These are phyloP conservation scores for Calonectria hawksworthii DNA, from an alignment of 2,329 filamentous ascomycete genomes.

Conservation along the genomic window DNA sequence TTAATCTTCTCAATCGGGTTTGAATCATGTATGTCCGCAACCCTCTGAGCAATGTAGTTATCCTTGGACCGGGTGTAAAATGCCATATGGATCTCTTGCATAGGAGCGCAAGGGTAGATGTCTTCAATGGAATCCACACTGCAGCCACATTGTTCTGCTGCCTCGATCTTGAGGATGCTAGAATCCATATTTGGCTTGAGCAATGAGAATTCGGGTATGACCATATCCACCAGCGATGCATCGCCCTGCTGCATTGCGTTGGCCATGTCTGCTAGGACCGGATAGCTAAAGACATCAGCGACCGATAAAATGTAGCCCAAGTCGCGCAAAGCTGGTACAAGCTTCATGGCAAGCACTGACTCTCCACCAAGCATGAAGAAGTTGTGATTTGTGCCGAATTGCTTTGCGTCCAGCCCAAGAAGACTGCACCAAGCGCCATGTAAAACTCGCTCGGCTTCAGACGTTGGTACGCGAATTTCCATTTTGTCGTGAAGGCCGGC, in stretches of 20 bases:
- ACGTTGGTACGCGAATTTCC: background rate
- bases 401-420: background rate
- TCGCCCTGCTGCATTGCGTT: background rate
- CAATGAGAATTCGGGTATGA: background rate
- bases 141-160: background rate
- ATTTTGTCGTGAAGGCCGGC: background rate
- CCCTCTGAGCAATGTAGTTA: slow-evolving; percentile 34
- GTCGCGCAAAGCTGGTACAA: background rate
- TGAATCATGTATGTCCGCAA: slow-evolving; percentile 25
- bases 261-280: background rate
- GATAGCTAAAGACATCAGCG: background rate
- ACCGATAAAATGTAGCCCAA: background rate
- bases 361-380: background rate
- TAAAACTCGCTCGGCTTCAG: background rate
- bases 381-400: background rate
- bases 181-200: background rate
- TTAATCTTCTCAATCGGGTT: slow-evolving; percentile 7
- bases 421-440: background rate
- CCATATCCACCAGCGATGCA: background rate
- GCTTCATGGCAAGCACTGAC: background rate
- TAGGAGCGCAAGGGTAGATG: slow-evolving; percentile 52
- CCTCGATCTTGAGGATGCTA: background rate
- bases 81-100: slow-evolving; percentile 52
- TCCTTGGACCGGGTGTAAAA: slow-evolving; percentile 46
- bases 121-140: slow-evolving; percentile 39